phyloP scores from a whole-genome alignment of 2,329 filamentous ascomycete genomes.

The Claviceps digitariae region DNA sequence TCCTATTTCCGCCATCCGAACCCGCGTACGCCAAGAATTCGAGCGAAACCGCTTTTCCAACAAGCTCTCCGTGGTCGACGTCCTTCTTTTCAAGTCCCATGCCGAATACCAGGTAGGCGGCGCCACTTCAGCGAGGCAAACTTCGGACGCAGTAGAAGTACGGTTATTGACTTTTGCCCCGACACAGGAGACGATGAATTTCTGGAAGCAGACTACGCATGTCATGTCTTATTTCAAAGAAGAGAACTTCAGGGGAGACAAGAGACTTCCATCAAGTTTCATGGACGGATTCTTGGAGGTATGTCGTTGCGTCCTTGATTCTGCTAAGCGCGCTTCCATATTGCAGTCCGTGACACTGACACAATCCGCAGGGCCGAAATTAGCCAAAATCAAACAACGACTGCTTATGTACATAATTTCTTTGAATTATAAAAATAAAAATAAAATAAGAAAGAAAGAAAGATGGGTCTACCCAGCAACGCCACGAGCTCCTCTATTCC shows the following conservation, averaged over 20 bases:
- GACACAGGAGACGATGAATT: slow-evolving; percentile 87
- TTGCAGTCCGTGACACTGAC: slow-evolving; percentile 9
- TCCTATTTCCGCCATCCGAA: slow-evolving; percentile 75
- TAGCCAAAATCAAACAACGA: slow-evolving; percentile 20
- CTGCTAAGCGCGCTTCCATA: background rate
- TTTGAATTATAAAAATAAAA: slow-evolving; percentile 5
- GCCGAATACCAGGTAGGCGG: slow-evolving; percentile 74
- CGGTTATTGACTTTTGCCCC: background rate
- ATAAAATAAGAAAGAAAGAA: slow-evolving; percentile 5
- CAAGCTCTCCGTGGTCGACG: slow-evolving; percentile 77
- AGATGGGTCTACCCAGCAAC: slow-evolving; percentile 15
- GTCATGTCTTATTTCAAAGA: slow-evolving; percentile 93
- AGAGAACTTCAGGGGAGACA: slow-evolving; percentile 63
- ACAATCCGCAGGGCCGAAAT: slow-evolving; percentile 37
- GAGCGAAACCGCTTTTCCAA: slow-evolving; percentile 89
- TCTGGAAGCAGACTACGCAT: slow-evolving; percentile 94
- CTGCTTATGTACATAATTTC: slow-evolving; percentile 22
- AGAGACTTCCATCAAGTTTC: slow-evolving; percentile 75
- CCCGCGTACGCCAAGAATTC: slow-evolving; percentile 92
- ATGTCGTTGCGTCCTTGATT: slow-evolving; percentile 18
- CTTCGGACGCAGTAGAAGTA: background rate
- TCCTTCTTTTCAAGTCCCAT: slow-evolving; percentile 81
- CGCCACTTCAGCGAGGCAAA: slow-evolving; percentile 20
- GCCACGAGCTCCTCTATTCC: slow-evolving; percentile 16
- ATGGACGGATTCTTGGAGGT: slow-evolving; percentile 94